Evolutionary conservation across 2,329 filamentous ascomycete genomes (phyloP), one percentile per base, ranked within the genome.

Genomic region (Colletotrichum lentis): DNA sequence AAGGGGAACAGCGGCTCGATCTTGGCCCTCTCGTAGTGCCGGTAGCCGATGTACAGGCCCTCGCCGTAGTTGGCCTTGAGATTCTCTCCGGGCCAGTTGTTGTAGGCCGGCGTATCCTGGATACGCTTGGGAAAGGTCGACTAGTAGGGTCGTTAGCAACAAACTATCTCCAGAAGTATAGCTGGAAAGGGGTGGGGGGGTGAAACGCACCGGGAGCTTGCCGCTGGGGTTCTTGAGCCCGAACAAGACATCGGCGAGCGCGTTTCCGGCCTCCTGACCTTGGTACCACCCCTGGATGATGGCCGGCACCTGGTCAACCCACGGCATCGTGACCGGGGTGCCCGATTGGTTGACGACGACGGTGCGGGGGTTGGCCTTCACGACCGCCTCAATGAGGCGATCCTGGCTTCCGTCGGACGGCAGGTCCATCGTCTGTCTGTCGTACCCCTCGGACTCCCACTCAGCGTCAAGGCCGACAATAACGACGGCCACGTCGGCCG

Each of bases 251-350:
- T 91, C 89, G 3, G 88, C 89, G 59, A 92, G 86, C 0, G 87
- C 88, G 71, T 91, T 90, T 0, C 90, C 90, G 4, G 87, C 86
- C 76, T 92, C 90, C 72, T 92, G 89, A 14, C 90, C 90, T 69
- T 89, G 88, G 72, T 91, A 92, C 90, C 89, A 92, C 88, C 91
- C 86, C 74, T 93, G 90, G 0, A 94, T 74, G 37, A 93, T 88
- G 1, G 89, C 86, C 3, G 89, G 86, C 3, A 90, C 88, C 24
- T 82, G 78, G 70, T 87, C 81, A 1, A 82, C 86, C 91, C 90
- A 94, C 18, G 90, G 90, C 88, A 92, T 89, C 1, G 85, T 84
- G 18, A 91, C 85, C 0, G 89, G 88, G 5, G 88, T 88, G n/a
- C 88, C 89, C 0, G 88, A 90, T 69, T 91, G 88, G 74, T 89